A percentile compares a stretch with the other conserved stretches of the same genome.
Conservation (phyloP, 164 flowering plant species). For the Kingdonia uniflora region DNA sequence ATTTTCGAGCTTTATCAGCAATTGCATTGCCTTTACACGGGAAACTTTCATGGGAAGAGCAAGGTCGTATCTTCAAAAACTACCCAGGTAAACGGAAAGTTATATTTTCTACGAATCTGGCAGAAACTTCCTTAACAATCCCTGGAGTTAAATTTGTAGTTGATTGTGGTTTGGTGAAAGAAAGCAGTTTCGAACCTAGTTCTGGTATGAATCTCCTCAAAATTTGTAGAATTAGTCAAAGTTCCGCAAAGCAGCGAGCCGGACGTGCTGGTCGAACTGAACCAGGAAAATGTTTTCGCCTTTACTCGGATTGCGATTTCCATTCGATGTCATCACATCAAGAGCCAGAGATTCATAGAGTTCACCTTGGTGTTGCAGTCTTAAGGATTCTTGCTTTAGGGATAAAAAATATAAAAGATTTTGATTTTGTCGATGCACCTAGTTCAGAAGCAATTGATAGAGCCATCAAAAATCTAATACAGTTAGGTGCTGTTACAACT, state of each 20-base stretch:
- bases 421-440: constrained; percentile 93
- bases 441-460: constrained; percentile 59
- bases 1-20: constrained; percentile 39
- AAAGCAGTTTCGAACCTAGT: constrained; percentile 69
- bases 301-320: constrained; percentile 58
- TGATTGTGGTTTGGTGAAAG: constrained; percentile 87
- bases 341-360: constrained; percentile 88
- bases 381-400: constrained; percentile 79
- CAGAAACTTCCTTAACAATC: constrained; percentile 95
- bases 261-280: constrained; percentile 98
- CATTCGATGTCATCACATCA: constrained; percentile 48
- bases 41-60: constrained; percentile 77
- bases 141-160: constrained; percentile 89
- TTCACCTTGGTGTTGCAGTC: constrained; percentile 92
- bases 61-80: constrained; percentile 46
- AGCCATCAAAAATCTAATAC: constrained; percentile 79
- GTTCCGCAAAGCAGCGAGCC: constrained; percentile 90
- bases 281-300: constrained; percentile 83
- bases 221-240: constrained; percentile 65
- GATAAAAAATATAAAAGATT: constrained; percentile 41
- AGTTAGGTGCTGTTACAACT: constrained; percentile 54
- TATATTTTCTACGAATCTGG: constrained; percentile 89
- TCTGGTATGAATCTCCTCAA: constrained; percentile 84
- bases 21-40: constrained; percentile 82
- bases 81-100: constrained; percentile 67